A percentile compares a stretch with the other conserved stretches of the same genome.
Evolutionary conservation across 805 yeast species (phyloP).

Genomic region (Lachancea meyersii): DNA sequence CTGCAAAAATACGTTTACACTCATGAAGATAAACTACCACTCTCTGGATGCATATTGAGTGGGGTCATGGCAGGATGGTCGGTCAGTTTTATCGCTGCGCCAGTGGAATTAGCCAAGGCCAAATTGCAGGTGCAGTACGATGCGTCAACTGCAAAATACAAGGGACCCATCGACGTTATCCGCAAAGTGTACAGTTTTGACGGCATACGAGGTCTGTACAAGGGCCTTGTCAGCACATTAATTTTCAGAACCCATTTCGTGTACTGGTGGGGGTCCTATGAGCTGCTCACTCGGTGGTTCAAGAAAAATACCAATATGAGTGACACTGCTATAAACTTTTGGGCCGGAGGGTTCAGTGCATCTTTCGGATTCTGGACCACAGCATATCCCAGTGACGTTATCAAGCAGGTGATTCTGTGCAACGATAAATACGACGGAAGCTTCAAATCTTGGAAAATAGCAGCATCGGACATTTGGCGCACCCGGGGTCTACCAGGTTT

Average conservation of each 20-base stretch:
- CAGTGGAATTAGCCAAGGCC: conserved; percentile 85
- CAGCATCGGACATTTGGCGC: conserved; percentile 60
- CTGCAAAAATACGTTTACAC: conserved; percentile 58
- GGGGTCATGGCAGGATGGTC: conserved; percentile 83
- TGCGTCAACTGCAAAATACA: conserved; percentile 55
- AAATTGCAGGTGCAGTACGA: conserved; percentile 87
- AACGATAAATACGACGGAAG: conserved; percentile 68
- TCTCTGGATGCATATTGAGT: conserved; percentile 68
- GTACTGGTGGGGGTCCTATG: conserved; percentile 94
- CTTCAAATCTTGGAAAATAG: conserved; percentile 64
- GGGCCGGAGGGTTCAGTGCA: conserved; percentile 89
- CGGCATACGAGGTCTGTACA: conserved; percentile 69
- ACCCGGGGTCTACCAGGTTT: conserved; percentile 64
- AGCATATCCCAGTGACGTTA: conserved; percentile 85
- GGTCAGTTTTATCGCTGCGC: conserved; percentile 92
- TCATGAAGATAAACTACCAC: conserved; percentile 58
- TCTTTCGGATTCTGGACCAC: conserved; percentile 75
- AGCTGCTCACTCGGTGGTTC: conserved; percentile 65
- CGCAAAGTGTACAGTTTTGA: conserved; percentile 48
- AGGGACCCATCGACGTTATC: conserved; percentile 78
- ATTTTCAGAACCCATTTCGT: conserved; percentile 80
- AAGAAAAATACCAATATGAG: conserved; percentile 57
- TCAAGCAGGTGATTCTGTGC: conserved; percentile 79
- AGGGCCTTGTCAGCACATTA: conserved; percentile 81
- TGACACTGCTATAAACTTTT: conserved; percentile 70